phyloP scores from a whole-genome alignment of 306 rosid species.

The Urtica urens region DNA sequence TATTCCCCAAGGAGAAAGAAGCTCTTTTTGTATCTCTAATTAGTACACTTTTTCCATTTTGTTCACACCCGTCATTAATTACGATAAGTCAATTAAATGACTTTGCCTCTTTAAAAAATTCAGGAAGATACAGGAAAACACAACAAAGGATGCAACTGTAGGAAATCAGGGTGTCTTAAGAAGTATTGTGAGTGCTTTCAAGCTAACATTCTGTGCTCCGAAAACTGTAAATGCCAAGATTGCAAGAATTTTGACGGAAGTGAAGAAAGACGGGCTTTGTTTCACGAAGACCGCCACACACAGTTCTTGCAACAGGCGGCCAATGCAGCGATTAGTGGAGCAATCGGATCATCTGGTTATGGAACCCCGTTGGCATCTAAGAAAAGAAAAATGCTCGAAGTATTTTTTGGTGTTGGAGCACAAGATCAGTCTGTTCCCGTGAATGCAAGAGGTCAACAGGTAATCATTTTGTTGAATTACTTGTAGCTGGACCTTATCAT shows the following conservation, averaged over 20 bases:
- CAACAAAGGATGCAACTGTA: conserved; percentile 82
- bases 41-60: not conserved
- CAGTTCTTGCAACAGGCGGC: conserved; percentile 41
- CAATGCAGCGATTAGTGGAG: conserved; percentile 50
- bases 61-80: conserved; percentile 1
- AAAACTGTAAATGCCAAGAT: conserved; percentile 64
- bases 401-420: conserved; percentile 21
- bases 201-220: conserved; percentile 64
- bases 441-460: conserved; percentile 37
- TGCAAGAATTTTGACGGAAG: conserved; percentile 79
- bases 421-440: conserved; percentile 26
- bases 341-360: conserved; percentile 40
- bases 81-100: conserved; percentile 15
- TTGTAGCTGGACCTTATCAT: conserved; percentile 4
- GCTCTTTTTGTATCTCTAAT: not conserved
- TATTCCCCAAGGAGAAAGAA: not conserved
- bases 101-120: conserved; percentile 17
- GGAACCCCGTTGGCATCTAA: conserved; percentile 34
- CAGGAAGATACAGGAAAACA: conserved; percentile 70
- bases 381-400: conserved; percentile 38
- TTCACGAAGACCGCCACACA: conserved; percentile 27
- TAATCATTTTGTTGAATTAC: conserved; percentile 23
- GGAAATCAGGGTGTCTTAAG: conserved; percentile 83
- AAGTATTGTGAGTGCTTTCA: conserved; percentile 86
- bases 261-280: conserved; percentile 39